These are phyloP conservation scores for Aspergillus alliaceus DNA, from an alignment of 2,329 filamentous ascomycete genomes.

Conservation along the genomic window DNA sequence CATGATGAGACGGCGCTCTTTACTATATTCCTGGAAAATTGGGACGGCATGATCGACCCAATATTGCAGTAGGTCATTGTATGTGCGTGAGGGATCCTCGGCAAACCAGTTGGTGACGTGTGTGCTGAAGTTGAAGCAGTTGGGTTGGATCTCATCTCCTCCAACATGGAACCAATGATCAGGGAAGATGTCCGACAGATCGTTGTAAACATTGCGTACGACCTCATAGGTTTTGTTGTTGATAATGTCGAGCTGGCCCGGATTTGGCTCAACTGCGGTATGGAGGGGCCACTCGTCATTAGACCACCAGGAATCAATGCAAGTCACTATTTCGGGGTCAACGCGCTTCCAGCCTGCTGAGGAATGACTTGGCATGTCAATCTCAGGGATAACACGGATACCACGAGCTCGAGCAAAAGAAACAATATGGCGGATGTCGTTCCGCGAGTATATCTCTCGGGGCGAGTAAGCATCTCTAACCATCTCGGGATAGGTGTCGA, in stretches of 20 bases:
- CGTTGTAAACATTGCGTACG: constrained; percentile 55
- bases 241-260: constrained; percentile 57
- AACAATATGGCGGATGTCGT: constrained; percentile 47
- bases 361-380: constrained; percentile 63
- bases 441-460: constrained; percentile 48
- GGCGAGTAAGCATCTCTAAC: constrained; percentile 55
- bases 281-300: constrained; percentile 57
- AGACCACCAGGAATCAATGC: constrained; percentile 60
- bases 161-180: constrained; percentile 59
- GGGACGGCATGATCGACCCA: constrained; percentile 56
- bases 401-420: constrained; percentile 55
- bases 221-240: constrained; percentile 58
- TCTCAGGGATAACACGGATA: constrained; percentile 61
- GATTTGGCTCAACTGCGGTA: constrained; percentile 58
- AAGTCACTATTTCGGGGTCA: constrained; percentile 57
- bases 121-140: constrained; percentile 59
- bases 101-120: constrained; percentile 52
- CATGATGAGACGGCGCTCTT: constrained; percentile 56
- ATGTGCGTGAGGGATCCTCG: constrained; percentile 50
- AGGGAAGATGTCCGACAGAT: constrained; percentile 51
- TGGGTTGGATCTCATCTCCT: constrained; percentile 55
- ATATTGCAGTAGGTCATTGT: constrained; percentile 54
- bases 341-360: constrained; percentile 58
- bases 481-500: constrained; percentile 53
- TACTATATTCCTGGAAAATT: constrained; percentile 46